These are phyloP conservation scores for Kodamaea hsintzibuensis DNA, from an alignment of 805 yeast species.

Conservation along the genomic window DNA sequence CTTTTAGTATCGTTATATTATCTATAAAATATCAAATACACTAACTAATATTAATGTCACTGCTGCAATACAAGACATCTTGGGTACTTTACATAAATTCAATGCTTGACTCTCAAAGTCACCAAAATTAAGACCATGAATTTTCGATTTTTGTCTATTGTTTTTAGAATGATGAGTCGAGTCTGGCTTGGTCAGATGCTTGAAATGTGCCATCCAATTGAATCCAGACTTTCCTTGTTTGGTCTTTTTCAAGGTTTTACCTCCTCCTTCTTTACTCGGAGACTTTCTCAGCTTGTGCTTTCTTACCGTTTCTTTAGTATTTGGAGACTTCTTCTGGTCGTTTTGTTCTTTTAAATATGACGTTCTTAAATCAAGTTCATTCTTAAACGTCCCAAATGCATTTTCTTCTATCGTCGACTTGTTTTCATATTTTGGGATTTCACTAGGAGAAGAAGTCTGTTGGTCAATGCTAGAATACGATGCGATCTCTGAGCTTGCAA, in stretches of 20 bases:
- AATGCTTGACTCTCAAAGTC: not conserved
- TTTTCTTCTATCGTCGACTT: not conserved
- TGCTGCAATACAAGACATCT: not conserved
- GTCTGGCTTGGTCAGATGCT: not conserved
- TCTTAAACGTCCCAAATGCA: not conserved
- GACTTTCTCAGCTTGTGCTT: not conserved
- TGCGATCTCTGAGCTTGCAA: no score
- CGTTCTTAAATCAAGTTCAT: not conserved
- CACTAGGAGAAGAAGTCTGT: not conserved
- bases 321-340: not conserved
- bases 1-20: not conserved
- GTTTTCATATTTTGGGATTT: not conserved
- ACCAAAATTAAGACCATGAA: not conserved
- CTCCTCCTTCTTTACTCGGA: not conserved
- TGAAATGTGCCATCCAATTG: not conserved
- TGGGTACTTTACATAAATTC: not conserved
- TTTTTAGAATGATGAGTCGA: not conserved
- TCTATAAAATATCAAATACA: not conserved
- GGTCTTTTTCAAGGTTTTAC: not conserved
- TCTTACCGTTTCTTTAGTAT: not conserved
- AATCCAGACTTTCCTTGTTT: not conserved
- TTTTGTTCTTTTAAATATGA: not conserved
- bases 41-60: not conserved
- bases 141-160: not conserved
- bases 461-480: not conserved